Conservation (phyloP, 2,329 filamentous ascomycete genomes). For the Paecilomyces dactylethromorphus region DNA sequence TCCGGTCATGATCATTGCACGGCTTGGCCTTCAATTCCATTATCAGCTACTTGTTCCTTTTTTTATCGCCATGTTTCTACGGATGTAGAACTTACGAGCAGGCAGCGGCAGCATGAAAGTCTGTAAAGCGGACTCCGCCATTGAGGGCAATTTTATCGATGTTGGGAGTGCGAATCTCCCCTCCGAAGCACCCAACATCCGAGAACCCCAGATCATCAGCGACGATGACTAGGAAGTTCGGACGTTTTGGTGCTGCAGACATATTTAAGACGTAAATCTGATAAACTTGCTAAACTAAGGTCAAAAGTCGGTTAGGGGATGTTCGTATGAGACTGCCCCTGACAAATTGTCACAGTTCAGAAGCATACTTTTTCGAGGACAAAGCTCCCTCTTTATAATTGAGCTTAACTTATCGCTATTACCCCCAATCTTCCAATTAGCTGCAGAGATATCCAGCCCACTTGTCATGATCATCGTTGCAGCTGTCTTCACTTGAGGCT, state of each 20-base stretch:
- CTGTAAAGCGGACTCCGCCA: conserved; percentile 54
- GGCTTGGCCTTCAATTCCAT: conserved; percentile 40
- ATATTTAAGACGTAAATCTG: conserved; percentile 7
- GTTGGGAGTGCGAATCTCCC: conserved; percentile 56
- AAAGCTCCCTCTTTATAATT: neutral
- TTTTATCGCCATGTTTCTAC: neutral
- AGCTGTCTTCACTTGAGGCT: neutral
- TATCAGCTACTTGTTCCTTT: neutral
- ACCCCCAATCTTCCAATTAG: neutral
- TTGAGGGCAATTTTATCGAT: conserved; percentile 46
- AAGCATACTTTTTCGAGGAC: neutral
- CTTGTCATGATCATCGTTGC: neutral
- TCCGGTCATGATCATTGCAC: conserved; percentile 61
- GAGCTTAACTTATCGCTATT: neutral
- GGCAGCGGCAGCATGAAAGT: conserved; percentile 59
- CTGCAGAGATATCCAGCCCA: neutral
- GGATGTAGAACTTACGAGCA: conserved; percentile 42
- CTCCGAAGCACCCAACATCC: conserved; percentile 53
- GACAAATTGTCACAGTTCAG: neutral
- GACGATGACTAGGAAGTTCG: conserved; percentile 55
- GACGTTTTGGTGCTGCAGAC: conserved; percentile 34
- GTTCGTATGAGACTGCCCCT: neutral
- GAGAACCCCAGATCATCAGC: conserved; percentile 57
- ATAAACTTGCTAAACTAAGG: neutral
- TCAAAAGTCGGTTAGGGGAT: neutral